A percentile compares a stretch with the other conserved stretches of the same genome.
phyloP scores from a whole-genome alignment of 139 green algal species.

The Trebouxia sp. region DNA sequence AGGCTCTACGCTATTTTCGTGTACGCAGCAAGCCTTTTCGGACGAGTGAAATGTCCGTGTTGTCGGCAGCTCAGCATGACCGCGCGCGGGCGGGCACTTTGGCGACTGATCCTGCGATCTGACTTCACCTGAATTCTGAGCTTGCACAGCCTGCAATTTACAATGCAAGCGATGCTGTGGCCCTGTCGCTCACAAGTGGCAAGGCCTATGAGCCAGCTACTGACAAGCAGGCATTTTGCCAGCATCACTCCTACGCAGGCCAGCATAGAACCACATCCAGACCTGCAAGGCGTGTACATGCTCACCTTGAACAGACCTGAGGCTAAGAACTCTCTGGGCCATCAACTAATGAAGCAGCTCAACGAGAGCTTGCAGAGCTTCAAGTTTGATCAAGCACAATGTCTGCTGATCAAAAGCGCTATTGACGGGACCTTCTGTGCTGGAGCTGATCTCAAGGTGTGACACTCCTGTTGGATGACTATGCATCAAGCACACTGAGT shows the following conservation, averaged over 20 bases:
- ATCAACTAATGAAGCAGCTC: constrained; percentile 70
- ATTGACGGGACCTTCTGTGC: constrained; percentile 76
- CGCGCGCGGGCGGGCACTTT: too few relatives aligned
- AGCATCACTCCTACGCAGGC: not conserved
- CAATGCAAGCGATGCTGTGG: too few relatives aligned
- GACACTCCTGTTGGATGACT: too few relatives aligned
- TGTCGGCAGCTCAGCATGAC: too few relatives aligned
- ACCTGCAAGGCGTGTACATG: constrained; percentile 65
- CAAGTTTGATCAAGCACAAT: constrained; percentile 67
- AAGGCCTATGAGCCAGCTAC: not conserved
- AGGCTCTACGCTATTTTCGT: too few relatives aligned
- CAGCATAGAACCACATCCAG: not conserved
- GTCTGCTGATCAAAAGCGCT: constrained; percentile 66
- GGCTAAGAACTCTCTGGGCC: constrained; percentile 76
- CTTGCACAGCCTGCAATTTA: too few relatives aligned
- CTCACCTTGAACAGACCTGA: constrained; percentile 61
- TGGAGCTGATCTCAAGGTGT: constrained; percentile 59
- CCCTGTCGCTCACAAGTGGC: too few relatives aligned
- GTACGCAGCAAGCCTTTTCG: too few relatives aligned
- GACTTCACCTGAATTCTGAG: too few relatives aligned
- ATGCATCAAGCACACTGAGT: too few relatives aligned
- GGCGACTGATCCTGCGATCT: too few relatives aligned
- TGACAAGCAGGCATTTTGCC: not conserved
- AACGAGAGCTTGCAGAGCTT: constrained; percentile 60
- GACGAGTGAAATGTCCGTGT: too few relatives aligned